phyloP scores from a whole-genome alignment of 129 eudicot genomes.

The Logfia minima region DNA sequence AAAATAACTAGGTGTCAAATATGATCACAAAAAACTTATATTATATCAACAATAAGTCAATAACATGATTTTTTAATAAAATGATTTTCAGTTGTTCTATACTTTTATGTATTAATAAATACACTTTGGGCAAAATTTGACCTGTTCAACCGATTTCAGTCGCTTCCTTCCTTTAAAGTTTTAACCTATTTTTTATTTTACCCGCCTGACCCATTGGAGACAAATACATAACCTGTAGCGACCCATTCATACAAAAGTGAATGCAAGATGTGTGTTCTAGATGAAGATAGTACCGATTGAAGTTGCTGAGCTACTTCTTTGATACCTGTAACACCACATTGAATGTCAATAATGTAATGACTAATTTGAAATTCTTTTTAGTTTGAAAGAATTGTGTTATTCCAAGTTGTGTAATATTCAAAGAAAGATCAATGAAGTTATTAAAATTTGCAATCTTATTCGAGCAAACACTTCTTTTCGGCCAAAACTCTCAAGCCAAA shows the following conservation, averaged over 20 bases:
- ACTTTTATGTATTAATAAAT: not conserved
- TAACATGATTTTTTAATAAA: not conserved
- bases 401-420: conserved; percentile 11
- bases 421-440: not conserved
- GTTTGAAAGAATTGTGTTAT: not conserved
- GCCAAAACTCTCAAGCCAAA: conserved; percentile 7
- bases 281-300: conserved; percentile 62
- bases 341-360: conserved; percentile 11
- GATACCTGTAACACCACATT: conserved; percentile 50
- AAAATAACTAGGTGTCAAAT: not conserved
- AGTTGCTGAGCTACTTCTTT: conserved; percentile 77
- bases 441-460: not conserved
- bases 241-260: not conserved
- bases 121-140: not conserved
- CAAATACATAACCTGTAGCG: not conserved
- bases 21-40: not conserved
- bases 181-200: not conserved
- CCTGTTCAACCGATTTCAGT: not conserved
- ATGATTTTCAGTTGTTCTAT: not conserved
- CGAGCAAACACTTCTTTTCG: not conserved
- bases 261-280: conserved; percentile 5
- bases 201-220: not conserved
- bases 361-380: not conserved
- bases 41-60: no score
- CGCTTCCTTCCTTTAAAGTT: not conserved